Evolutionary conservation across 225 moss, liverwort and hornwort species (phyloP), one percentile per base, ranked within the genome.

Genomic region (Physcomitrellopsis africana): DNA sequence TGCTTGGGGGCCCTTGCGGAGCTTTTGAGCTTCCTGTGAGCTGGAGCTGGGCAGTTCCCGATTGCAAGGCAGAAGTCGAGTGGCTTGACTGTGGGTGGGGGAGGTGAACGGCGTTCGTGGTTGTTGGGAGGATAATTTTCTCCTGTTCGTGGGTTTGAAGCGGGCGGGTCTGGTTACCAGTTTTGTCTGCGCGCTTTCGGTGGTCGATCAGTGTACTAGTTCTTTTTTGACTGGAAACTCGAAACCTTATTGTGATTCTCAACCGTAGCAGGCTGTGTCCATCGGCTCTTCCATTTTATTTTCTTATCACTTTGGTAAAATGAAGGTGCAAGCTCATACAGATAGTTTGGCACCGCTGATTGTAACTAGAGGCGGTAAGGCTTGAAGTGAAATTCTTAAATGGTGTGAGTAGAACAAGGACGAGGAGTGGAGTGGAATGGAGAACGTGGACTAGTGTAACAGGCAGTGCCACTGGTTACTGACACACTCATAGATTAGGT

Each of bases 201-300:
- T 51, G 19, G 22, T 19, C 51, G 44, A n/a, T 2, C 49, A 63
- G 69, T 41, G 42, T 55, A 67, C n/a, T 55, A 41, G 71, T 1
- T 15, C 4, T 65, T 60, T 70, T 18, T 1, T 8, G 12, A 71
- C 67, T 55, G 52, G 42, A 32, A 29, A 20, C 44, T 57, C 71
- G 64, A 27, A 51, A 67, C 51, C 18, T 20, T 9, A 7, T n/a
- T 0, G 64, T 42, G 58, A 43, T 65, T 73, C 12, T 52, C 64
- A 59, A 64, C 52, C 16, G 41, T 48, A 77, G 67, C 45, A 65
- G 69, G 77, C 59, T 61, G 70, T 74, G 20, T 68, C 42, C 20
- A 0, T 29, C 60, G 70, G n/a, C 57, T 57, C 48, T 51, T 76
- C 54, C 48, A 42, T 24, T 60, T 27, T 44, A 2, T 37, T 19